These are phyloP conservation scores for Exophiala aquamarina DNA, from an alignment of 2,329 filamentous ascomycete species.

Conservation along the genomic window DNA sequence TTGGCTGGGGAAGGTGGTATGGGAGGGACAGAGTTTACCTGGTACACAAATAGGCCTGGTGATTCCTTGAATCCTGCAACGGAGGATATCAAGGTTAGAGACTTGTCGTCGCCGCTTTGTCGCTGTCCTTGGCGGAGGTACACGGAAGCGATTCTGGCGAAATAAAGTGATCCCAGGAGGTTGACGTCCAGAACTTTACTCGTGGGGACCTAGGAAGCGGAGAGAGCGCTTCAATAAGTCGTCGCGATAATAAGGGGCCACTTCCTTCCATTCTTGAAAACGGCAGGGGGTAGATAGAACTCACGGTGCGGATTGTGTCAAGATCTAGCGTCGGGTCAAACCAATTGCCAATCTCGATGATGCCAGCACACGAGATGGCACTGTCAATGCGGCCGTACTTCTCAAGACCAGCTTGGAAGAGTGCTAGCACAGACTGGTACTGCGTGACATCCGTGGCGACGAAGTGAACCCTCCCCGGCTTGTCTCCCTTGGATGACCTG, in stretches of 20 bases:
- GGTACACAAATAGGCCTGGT: slow-evolving; percentile 49
- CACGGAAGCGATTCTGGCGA: slow-evolving; percentile 49
- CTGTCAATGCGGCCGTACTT: slow-evolving; percentile 47
- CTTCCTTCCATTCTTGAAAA: too few species aligned
- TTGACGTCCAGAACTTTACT: slow-evolving; percentile 49
- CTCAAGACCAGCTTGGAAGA: slow-evolving; percentile 47
- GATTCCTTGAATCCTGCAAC: slow-evolving; percentile 51
- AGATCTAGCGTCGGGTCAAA: slow-evolving; percentile 47
- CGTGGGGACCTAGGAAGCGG: slow-evolving; percentile 11
- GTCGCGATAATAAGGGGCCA: too few species aligned
- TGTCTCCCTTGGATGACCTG: slow-evolving; percentile 14
- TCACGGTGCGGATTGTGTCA: slow-evolving; percentile 39
- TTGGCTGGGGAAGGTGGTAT: background rate
- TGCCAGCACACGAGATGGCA: slow-evolving; percentile 49
- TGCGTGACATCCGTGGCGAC: slow-evolving; percentile 40
- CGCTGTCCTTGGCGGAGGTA: slow-evolving; percentile 48
- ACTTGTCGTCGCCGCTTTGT: slow-evolving; percentile 36
- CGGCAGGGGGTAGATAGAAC: too few species aligned
- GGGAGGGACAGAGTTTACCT: slow-evolving; percentile 18
- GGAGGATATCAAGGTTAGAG: slow-evolving; percentile 44
- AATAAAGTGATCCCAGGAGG: slow-evolving; percentile 46
- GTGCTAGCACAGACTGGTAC: slow-evolving; percentile 43
- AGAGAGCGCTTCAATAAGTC: too few species aligned
- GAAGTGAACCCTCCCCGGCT: background rate
- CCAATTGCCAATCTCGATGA: slow-evolving; percentile 45